Base-by-base conservation (phyloP, 202 grass and related monocot genomes). In the Musa balbisiana region DNA sequence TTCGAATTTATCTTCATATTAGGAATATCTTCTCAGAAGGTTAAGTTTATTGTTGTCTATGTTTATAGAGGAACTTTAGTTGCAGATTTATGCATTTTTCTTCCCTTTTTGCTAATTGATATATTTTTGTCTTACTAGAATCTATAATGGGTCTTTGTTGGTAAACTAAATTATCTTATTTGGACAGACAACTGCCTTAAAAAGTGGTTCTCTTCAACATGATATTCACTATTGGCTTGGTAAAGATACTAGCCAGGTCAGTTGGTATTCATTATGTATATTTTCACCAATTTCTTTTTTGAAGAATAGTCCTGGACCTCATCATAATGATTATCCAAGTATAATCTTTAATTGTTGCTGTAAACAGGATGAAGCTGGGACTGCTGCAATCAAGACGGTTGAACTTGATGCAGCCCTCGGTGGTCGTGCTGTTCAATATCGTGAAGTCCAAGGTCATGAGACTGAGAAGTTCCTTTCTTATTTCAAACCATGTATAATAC, bases 401-500 rank as follows among this genome's bases (percentile, higher is more conserved):
- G 95, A 98, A 71, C 62, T 98, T 49, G 95, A 98, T 90, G 95
- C 91, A 80, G 85, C 88, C 76, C 95, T 98, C 73, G 95, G 95
- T 26, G 89, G 89, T 19, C 87, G 91, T 51, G 95, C 84, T 86
- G 95, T 98, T 62, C 95, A 98, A 86, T 98, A 98, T 70, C 88
- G 95, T 71, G 95, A 98, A 86, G 87, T 92, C 76, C 95, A 98
- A 76, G 95, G 91, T 76, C 89, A 98, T 76, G 95, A 98, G 80
- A 92, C 95, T 0, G 95, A 98, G 64, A 94, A 92, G 76, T 94
- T 98, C 89, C 91, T 98, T 80, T 98, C 95, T 10, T 98, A 98
- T 81, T 98, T 98, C 81, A 98, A 93, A 87, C 95, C 95, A 19
- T 98, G 95, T 81, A 98, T 98, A 82, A 98, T 98, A 82, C 95